Conservation (phyloP, 2,329 filamentous ascomycete species). For the Diaporthe sp. region DNA sequence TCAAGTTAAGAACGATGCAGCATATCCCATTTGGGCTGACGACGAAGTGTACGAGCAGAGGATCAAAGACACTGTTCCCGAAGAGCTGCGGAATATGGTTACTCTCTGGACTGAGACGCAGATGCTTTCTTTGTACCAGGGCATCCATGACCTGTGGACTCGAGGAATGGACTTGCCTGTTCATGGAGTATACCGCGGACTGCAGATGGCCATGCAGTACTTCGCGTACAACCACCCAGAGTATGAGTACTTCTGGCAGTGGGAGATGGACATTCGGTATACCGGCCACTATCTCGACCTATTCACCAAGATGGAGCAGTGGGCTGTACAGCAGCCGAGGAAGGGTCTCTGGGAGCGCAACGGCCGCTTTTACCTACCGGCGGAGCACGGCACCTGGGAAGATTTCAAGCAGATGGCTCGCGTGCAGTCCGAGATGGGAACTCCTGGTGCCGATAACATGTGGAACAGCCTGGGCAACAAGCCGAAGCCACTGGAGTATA, state of each 20-base stretch:
- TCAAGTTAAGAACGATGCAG: constrained; percentile 83
- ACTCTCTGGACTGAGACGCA: constrained; percentile 95
- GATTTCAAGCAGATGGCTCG: constrained; percentile 84
- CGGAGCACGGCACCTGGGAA: constrained; percentile 82
- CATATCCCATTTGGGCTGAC: constrained; percentile 83
- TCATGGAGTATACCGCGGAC: constrained; percentile 91
- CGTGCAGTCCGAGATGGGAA: constrained; percentile 80
- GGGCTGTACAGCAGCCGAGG: constrained; percentile 79
- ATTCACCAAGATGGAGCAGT: constrained; percentile 76
- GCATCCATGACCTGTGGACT: constrained; percentile 81
- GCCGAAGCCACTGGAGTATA: constrained; percentile 51
- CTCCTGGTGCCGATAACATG: constrained; percentile 73
- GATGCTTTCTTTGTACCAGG: constrained; percentile 91
- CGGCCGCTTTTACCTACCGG: constrained; percentile 81
- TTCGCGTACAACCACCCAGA: constrained; percentile 91
- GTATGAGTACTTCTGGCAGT: constrained; percentile 93
- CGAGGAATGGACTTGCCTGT: constrained; percentile 78
- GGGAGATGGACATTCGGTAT: constrained; percentile 94
- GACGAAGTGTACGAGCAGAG: constrained; percentile 75
- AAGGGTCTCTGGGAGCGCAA: constrained; percentile 88
- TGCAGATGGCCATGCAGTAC: constrained; percentile 95
- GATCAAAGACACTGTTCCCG: constrained; percentile 77
- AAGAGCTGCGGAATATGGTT: constrained; percentile 89
- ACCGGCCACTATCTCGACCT: constrained; percentile 88
- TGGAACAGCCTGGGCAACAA: constrained; percentile 67